Conservation (phyloP, 2,329 filamentous ascomycete genomes). For the Cercospora sp. region DNA sequence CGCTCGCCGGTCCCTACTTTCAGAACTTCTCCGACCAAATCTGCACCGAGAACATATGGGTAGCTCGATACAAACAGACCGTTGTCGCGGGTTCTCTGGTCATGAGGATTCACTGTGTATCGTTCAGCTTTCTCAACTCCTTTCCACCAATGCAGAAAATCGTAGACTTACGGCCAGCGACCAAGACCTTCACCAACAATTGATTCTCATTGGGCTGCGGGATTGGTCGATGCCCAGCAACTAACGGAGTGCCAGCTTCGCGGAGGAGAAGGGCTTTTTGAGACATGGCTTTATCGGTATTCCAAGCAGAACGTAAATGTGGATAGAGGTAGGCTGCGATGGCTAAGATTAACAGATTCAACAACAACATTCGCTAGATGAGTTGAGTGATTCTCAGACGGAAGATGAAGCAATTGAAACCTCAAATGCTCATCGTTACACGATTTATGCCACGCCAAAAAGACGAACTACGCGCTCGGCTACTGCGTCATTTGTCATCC, state of each 20-base stretch:
- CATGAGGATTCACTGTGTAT: neutral
- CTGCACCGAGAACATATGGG: neutral
- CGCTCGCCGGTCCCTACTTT: neutral
- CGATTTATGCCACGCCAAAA: no score
- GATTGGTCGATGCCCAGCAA: neutral
- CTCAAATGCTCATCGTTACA: neutral
- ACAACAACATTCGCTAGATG: neutral
- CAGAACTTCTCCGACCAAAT: neutral
- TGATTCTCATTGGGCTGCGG: neutral
- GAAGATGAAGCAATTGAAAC: neutral
- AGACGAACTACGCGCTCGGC: neutral
- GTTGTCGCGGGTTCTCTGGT: neutral
- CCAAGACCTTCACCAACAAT: neutral
- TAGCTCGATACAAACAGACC: neutral
- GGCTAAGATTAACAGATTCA: neutral
- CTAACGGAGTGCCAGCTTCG: neutral
- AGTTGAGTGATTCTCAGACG: neutral
- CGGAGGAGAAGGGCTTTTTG: neutral
- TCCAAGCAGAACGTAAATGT: neutral
- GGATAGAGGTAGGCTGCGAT: neutral
- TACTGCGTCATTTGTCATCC: neutral
- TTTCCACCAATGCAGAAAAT: neutral
- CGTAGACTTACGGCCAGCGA: neutral
- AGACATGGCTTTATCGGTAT: neutral
- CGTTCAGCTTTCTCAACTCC: neutral